phyloP scores from a whole-genome alignment of 371 early-diverging fungal species.

The Fennellomyces sp. region DNA sequence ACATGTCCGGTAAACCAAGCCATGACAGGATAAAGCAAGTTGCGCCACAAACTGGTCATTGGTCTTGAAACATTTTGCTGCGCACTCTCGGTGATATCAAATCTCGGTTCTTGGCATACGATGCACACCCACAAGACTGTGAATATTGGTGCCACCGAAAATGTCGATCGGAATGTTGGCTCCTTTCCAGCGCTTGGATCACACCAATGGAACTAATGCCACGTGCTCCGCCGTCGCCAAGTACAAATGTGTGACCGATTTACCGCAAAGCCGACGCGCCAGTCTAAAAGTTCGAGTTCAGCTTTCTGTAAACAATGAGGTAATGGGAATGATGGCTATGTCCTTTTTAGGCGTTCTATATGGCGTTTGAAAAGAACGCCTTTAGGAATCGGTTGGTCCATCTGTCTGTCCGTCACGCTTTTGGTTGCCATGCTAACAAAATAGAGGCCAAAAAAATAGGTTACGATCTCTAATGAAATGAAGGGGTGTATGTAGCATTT shows the following conservation, averaged over 20 bases:
- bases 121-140: slow-evolving; percentile 96
- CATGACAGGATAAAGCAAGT: slow-evolving; percentile 90
- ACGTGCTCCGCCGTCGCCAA: slow-evolving; percentile 99
- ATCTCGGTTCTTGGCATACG: slow-evolving; percentile 93
- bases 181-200: slow-evolving; percentile 96
- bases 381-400: no score
- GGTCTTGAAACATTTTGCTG: slow-evolving; percentile 85
- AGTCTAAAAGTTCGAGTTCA: no score
- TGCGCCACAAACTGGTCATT: slow-evolving; percentile 87
- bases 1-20: slow-evolving; percentile 92
- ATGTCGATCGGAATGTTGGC: slow-evolving; percentile 98
- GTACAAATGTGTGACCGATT: slow-evolving; percentile 95
- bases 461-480: no score
- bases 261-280: slow-evolving; percentile 91
- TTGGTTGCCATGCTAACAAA: no score
- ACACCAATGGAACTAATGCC: slow-evolving; percentile 97
- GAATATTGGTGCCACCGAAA: slow-evolving; percentile 98
- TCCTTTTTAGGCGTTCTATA: no score
- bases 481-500: no score
- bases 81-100: slow-evolving; percentile 85
- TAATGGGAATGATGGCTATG: no score
- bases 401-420: no score
- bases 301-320: no score
- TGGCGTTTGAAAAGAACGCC: no score
- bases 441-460: no score